Evolutionary conservation across 129 eudicot species (phyloP), one percentile per base, ranked within the genome.

Genomic region (Artemisia argyi): DNA sequence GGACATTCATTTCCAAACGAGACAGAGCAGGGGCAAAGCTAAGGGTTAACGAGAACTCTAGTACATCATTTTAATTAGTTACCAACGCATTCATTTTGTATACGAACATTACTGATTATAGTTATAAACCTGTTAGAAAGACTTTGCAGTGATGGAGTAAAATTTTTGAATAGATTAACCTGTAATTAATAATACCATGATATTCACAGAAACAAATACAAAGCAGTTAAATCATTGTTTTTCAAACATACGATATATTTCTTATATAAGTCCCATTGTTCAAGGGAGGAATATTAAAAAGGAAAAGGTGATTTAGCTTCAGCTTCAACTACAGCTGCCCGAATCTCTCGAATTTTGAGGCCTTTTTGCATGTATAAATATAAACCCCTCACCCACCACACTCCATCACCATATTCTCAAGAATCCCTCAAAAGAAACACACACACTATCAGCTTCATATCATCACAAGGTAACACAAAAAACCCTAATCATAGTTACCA

Each of bases 321-420:
- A 72, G 78, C 84, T 71, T 74, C 82, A 75, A 80, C 83, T 80
- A 74, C 76, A 74, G 75, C 80, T 75, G 68, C 84, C 67, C 81
- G 77, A 73, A 48, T 68, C 80, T 62, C 87, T 83, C 87, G 84
- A 75, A 78, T 75, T 69, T 80, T 76, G 88, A 74, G 82, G 32
- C 76, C 78, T 78, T 71, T 65, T 78, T 53, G 71, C 89, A 73
- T 68, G 78, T 90, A 82, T 85, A 85, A 87, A 87, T 75, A 78
- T 75, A 28, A 70, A 78, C 81, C 46, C 46, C 46, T 61, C 71
- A 63, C 73, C 57, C 73, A 76, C 61, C 75, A 69, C 71, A 42
- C 72, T 73, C 73, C 76, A 44, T 79, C 76, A 79, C 66, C 77
- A 50, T 69, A 69, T 76, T 76, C 46, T 39, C 75, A 76, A 65